Conservation (phyloP, 2,329 filamentous ascomycete species). For the Fusarium sp. region DNA sequence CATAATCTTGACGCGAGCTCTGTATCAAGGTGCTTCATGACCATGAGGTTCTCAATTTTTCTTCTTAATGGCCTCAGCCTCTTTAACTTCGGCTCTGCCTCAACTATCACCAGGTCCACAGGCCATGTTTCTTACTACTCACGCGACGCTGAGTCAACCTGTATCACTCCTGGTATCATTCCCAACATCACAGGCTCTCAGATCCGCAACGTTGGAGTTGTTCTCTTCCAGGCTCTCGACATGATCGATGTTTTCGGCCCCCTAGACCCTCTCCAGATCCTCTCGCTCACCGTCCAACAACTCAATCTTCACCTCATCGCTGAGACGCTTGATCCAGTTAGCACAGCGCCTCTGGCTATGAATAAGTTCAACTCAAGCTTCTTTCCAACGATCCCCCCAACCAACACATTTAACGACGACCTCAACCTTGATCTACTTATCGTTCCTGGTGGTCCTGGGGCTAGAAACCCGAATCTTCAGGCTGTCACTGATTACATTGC, state of each 20-base stretch:
- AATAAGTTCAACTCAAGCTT: slow-evolving; percentile 53
- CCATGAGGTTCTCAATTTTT: slow-evolving; percentile 39
- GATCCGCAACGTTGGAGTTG: slow-evolving; percentile 54
- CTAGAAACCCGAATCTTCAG: slow-evolving; percentile 53
- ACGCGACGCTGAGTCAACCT: slow-evolving; percentile 14
- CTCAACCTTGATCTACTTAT: slow-evolving; percentile 69
- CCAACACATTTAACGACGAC: slow-evolving; percentile 64
- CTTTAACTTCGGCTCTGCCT: slow-evolving; percentile 17
- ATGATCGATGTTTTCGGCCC: slow-evolving; percentile 60
- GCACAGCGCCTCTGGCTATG: slow-evolving; percentile 47
- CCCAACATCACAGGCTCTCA: slow-evolving; percentile 37
- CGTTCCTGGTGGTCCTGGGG: slow-evolving; percentile 72
- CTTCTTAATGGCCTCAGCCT: slow-evolving; percentile 22
- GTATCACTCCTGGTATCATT: slow-evolving; percentile 38
- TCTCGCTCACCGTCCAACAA: slow-evolving; percentile 49
- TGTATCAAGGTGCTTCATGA: background rate
- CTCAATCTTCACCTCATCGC: slow-evolving; percentile 58
- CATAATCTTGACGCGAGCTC: slow-evolving; percentile 8
- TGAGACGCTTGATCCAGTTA: slow-evolving; percentile 56
- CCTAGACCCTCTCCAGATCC: slow-evolving; percentile 58
- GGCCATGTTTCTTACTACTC: background rate
- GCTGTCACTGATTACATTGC: slow-evolving; percentile 51
- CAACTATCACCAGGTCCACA: background rate
- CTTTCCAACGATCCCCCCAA: slow-evolving; percentile 53
- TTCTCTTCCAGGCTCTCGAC: slow-evolving; percentile 60